Percentiles rank a stretch among this genome's conserved stretches.
Conservation (phyloP, 441 rosid genomes). For the Syzygium malaccense region DNA sequence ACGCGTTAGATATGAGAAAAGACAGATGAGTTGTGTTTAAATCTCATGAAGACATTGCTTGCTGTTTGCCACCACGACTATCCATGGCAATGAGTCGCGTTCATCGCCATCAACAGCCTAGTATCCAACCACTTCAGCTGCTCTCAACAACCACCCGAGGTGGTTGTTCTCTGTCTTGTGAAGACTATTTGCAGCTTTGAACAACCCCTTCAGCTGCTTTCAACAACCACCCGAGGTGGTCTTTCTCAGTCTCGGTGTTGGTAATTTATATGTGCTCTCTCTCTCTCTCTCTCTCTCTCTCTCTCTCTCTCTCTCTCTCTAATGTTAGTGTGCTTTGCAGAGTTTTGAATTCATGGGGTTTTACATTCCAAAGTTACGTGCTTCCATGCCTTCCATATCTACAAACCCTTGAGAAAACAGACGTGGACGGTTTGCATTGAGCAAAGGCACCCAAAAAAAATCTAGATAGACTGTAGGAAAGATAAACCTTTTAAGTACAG, state of each 20-base stretch:
- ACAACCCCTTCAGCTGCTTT: neutral
- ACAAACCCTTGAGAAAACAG: neutral
- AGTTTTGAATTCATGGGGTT: neutral
- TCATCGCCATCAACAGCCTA: neutral
- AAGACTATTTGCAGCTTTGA: neutral
- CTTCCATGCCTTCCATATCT: neutral
- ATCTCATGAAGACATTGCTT: neutral
- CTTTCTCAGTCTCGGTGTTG: neutral
- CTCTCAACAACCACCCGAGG: neutral
- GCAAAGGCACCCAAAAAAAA: neutral
- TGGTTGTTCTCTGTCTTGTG: neutral
- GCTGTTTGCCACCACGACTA: neutral
- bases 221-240: neutral
- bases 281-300: neutral
- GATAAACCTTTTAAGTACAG: neutral
- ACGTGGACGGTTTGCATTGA: neutral
- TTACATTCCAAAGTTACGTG: too few species aligned
- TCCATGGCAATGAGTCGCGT: neutral
- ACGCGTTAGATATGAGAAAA: neutral
- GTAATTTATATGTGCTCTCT: neutral
- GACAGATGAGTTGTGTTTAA: neutral
- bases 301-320: too few species aligned
- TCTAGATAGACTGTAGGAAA: neutral
- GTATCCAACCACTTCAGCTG: neutral
- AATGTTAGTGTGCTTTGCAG: neutral